Evolutionary conservation across 2,329 filamentous ascomycete species (phyloP).

Genomic region (Apiospora pterosperma): DNA sequence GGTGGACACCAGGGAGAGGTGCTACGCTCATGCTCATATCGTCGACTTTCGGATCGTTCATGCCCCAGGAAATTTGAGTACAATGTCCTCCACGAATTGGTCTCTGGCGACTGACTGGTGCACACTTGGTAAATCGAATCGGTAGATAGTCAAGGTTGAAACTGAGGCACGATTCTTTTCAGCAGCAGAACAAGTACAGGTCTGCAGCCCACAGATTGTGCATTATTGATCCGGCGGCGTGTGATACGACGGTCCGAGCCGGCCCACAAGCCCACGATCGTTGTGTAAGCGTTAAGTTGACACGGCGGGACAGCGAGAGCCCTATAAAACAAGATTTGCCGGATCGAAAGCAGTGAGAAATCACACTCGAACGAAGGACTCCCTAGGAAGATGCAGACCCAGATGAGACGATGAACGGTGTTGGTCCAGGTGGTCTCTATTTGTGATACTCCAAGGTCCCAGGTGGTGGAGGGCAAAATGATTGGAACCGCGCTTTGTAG

Average conservation of each 20-base stretch:
- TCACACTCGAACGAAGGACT: not conserved
- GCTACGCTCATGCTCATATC: constrained; percentile 38
- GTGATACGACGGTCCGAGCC: not conserved
- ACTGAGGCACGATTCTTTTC: not conserved
- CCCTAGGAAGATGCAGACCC: not conserved
- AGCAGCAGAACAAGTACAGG: constrained; percentile 6
- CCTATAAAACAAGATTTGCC: not conserved
- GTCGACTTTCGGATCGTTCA: constrained; percentile 38
- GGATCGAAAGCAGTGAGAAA: not conserved
- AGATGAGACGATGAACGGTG: constrained; percentile 1
- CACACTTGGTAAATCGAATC: not conserved
- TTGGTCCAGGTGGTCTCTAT: constrained; percentile 12
- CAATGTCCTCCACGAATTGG: not conserved
- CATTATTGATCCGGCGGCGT: constrained; percentile 5
- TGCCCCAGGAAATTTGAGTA: constrained; percentile 19
- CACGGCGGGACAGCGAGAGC: not conserved
- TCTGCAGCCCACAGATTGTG: constrained; percentile 2
- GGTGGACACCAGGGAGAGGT: constrained; percentile 41
- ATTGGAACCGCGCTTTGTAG: constrained; percentile 17
- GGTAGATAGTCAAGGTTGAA: not conserved
- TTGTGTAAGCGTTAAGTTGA: not conserved
- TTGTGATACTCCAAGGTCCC: constrained; percentile 16
- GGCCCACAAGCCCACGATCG: not conserved
- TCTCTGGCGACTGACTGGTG: not conserved
- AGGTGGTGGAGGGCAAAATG: constrained; percentile 4